Evolutionary conservation across 2,329 filamentous ascomycete species (phyloP), one percentile per base, ranked within the genome.

Genomic region (Pezicula carpinea): DNA sequence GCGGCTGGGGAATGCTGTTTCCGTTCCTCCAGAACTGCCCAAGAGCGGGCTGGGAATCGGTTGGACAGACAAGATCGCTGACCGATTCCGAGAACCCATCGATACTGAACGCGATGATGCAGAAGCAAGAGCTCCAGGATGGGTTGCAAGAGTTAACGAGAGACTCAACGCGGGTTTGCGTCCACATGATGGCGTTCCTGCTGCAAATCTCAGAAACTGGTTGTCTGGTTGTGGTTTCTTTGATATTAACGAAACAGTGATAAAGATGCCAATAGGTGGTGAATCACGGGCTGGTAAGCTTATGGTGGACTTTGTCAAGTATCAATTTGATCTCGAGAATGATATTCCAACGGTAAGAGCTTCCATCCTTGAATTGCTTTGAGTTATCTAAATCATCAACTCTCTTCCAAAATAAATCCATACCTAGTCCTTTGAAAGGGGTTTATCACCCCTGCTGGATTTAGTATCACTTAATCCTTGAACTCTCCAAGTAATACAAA

Each of bases 151-250:
- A 48, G 59, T 62, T 11, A 46, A 48, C 18, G 54, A 57, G 39
- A 50, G 53, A 8, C 43, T 57, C 10, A 58, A 60, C 21, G 57
- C 59, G 13, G 49, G 21, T 19, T 38, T 62, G 17, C 53, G 58
- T 22, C 59, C 57, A 13, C 42, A 31, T 7, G 59, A 58, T 49
- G 59, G 57, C 36, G 53, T 63, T 23, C 47, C 60, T 26, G 61
- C 60, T 3, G 49, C 51, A 1, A 57, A 59, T 34, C 23, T 64
- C 17, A 63, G 59, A 42, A 52, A 53, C 29, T 62, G 59, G 59
- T 32, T 64, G 10, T 51, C 63, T 46, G 60, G 56, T 14, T 53
- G 55, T 3, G 61, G 60, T 4, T 63, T 63, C 34, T 61, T 53
- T 49, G 60, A 64, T 44, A 58, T 63, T 2, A 59, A 57, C 18